Evolutionary conservation across 1,139 yeast genomes (phyloP).

Genomic region (Geotrichum phurueaensis): DNA sequence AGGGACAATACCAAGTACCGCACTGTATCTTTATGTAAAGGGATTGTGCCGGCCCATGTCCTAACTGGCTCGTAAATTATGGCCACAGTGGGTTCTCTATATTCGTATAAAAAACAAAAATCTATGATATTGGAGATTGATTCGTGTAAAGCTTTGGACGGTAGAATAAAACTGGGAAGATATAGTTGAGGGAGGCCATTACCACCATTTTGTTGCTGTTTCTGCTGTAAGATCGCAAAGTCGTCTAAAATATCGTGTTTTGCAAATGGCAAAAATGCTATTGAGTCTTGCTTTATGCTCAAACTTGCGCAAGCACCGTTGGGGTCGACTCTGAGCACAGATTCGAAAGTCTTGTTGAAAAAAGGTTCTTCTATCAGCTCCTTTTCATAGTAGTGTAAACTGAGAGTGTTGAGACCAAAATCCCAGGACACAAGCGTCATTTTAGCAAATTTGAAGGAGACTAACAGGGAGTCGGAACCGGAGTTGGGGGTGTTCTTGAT

Average conservation of each 20-base stretch:
- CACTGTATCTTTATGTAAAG: conserved; percentile 55
- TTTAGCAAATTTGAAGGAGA: conserved; percentile 73
- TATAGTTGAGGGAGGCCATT: conserved; percentile 22
- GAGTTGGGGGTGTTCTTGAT: conserved; percentile 46
- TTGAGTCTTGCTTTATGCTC: conserved; percentile 55
- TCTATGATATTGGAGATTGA: conserved; percentile 60
- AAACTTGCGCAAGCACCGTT: conserved; percentile 55
- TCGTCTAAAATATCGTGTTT: conserved; percentile 38
- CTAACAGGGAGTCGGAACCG: conserved; percentile 52
- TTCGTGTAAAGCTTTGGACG: conserved; percentile 52
- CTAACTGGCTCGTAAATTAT: conserved; percentile 56
- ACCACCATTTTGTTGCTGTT: conserved; percentile 9
- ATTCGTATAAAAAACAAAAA: conserved; percentile 61
- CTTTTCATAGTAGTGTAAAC: conserved; percentile 82
- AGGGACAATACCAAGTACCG: conserved; percentile 56
- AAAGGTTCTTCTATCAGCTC: conserved; percentile 49
- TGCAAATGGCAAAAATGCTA: conserved; percentile 69
- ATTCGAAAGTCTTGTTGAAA: conserved; percentile 41
- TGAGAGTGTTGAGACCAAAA: conserved; percentile 56
- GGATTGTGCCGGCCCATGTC: conserved; percentile 73
- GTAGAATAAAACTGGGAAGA: conserved; percentile 43
- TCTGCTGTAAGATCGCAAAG: conserved; percentile 10
- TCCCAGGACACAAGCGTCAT: conserved; percentile 75
- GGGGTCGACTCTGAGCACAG: conserved; percentile 63
- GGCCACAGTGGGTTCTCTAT: conserved; percentile 76